A percentile compares a stretch with the other conserved stretches of the same genome.
phyloP scores from a whole-genome alignment of 805 yeast species.

The Brettanomyces anomalus region DNA sequence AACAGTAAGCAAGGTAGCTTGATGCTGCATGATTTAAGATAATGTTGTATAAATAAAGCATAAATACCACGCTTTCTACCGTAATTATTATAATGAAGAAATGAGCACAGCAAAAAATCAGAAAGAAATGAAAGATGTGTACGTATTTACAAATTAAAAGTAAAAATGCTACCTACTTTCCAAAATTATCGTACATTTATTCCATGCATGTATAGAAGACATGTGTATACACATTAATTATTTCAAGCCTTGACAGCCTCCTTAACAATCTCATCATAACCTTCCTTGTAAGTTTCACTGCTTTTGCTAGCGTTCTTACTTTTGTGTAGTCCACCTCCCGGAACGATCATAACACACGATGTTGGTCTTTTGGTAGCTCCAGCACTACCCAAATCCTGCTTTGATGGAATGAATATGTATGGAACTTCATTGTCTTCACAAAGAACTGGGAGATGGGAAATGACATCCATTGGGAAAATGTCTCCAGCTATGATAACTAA shows the following conservation, averaged over 20 bases:
- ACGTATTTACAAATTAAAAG: background rate
- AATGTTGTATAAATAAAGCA: constrained; percentile 1
- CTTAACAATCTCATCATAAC: constrained; percentile 88
- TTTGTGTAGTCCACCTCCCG: constrained; percentile 76
- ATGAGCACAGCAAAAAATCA: background rate
- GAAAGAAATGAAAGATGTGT: too few species aligned
- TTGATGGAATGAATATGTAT: constrained; percentile 88
- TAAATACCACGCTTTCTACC: too few species aligned
- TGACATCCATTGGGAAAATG: constrained; percentile 94
- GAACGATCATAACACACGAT: constrained; percentile 93
- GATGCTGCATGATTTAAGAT: constrained; percentile 5
- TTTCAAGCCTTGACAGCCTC: constrained; percentile 30
- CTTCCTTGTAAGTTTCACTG: constrained; percentile 81
- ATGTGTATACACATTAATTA: background rate
- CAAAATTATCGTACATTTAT: background rate
- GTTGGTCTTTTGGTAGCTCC: constrained; percentile 99
- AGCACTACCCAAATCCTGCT: constrained; percentile 97
- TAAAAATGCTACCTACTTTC: too few species aligned
- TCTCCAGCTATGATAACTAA: constrained; percentile 96
- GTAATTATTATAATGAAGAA: background rate
- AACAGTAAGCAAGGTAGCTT: constrained; percentile 2
- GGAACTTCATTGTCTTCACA: constrained; percentile 95
- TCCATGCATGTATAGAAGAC: background rate
- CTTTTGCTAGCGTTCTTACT: constrained; percentile 59
- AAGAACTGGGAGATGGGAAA: constrained; percentile 93